phyloP scores from a whole-genome alignment of 306 rosid species.

The Ormosia semicastrata region DNA sequence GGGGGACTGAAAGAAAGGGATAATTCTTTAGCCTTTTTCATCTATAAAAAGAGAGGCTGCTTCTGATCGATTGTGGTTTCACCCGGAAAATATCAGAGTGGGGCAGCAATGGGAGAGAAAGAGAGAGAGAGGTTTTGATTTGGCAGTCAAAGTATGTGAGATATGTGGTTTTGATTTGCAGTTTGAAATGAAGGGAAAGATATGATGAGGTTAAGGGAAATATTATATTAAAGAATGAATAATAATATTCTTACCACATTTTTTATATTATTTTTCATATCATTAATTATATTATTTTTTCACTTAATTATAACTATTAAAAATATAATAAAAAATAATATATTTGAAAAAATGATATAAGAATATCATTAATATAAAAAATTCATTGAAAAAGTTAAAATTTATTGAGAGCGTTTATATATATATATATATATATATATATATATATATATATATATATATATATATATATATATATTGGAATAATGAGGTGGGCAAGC shows the following conservation, averaged over 20 bases:
- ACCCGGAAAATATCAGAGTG: constrained; percentile 47
- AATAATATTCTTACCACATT: too few relatives aligned
- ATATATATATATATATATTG: not conserved
- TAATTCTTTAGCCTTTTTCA: constrained; percentile 33
- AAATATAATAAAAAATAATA: too few relatives aligned
- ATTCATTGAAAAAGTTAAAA: not conserved
- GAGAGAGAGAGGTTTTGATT: not conserved
- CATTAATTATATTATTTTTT: too few relatives aligned
- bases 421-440: not conserved
- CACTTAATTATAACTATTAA: too few relatives aligned
- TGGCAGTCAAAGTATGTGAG: constrained; percentile 50
- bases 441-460: not conserved
- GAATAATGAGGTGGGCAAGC: constrained; percentile 60
- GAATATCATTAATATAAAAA: too few relatives aligned
- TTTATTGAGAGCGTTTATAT: not conserved
- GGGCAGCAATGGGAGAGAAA: constrained; percentile 38
- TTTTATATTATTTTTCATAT: too few relatives aligned
- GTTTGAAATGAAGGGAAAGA: constrained; percentile 31
- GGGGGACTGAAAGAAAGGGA: constrained; percentile 14
- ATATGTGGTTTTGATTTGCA: constrained; percentile 47
- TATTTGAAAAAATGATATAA: too few relatives aligned
- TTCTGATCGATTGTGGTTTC: constrained; percentile 40
- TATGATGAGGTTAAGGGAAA: not conserved
- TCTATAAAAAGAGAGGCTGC: constrained; percentile 44
- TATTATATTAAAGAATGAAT: not conserved